Conservation (phyloP, 768 basidiomycete species). For the Gyrodon lividus region DNA sequence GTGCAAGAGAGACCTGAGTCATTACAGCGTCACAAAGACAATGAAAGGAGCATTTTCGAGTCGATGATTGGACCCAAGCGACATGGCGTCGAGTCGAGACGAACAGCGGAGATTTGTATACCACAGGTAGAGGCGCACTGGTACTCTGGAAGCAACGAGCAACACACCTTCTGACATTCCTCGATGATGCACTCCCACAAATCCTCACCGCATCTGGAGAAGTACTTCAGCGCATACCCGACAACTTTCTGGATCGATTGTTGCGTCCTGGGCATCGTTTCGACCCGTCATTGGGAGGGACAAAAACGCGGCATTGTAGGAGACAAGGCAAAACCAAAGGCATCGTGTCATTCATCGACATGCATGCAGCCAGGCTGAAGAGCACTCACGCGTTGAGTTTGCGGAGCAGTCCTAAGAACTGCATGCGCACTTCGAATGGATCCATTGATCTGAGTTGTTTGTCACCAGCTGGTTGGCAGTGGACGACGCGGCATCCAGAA, state of each 20-base stretch:
- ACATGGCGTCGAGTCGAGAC: background rate
- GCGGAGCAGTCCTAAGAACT: conserved; percentile 61
- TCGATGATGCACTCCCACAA: conserved; percentile 92
- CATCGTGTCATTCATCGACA: background rate
- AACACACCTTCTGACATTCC: conserved; percentile 78
- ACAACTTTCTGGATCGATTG: conserved; percentile 89
- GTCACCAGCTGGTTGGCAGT: no score
- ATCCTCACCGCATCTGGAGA: conserved; percentile 83
- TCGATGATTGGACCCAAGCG: background rate
- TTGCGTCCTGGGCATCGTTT: conserved; percentile 58
- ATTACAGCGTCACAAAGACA: background rate
- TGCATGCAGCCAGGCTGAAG: background rate
- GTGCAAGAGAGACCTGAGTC: background rate
- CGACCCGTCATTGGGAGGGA: background rate
- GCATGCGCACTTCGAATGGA: conserved; percentile 73
- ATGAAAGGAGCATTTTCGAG: background rate
- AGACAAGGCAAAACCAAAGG: background rate
- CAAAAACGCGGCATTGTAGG: background rate
- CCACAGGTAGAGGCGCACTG: no score
- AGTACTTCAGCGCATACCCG: conserved; percentile 80
- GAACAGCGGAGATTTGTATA: no score
- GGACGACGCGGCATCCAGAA: no score
- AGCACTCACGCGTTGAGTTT: conserved; percentile 59
- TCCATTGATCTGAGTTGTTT: conserved; percentile 43
- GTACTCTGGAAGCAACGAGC: no score